phyloP scores from a whole-genome alignment of 2,329 filamentous ascomycete species.

The Pseudogymnoascus sp. region DNA sequence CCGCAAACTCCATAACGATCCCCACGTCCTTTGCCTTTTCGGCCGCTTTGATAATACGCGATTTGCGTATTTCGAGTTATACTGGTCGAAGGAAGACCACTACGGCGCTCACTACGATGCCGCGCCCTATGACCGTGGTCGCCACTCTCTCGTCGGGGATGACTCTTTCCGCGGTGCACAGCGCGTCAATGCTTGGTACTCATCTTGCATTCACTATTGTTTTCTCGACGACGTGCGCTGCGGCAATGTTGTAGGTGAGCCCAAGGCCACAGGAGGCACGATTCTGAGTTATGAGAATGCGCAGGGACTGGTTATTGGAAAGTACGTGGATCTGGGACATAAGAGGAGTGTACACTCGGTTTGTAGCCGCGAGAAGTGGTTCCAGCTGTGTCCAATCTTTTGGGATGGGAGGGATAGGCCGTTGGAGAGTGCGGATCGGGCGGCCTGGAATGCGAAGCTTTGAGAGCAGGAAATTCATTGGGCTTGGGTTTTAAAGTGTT shows the following conservation, averaged over 20 bases:
- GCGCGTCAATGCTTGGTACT: constrained; percentile 55
- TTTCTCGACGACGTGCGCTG: constrained; percentile 56
- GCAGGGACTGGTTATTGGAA: constrained; percentile 27
- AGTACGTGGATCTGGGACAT: constrained; percentile 34
- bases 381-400: constrained; percentile 39
- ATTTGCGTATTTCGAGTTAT: constrained; percentile 75
- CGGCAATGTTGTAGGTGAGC: constrained; percentile 56
- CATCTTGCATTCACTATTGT: constrained; percentile 54
- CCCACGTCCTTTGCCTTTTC: constrained; percentile 62
- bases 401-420: constrained; percentile 40
- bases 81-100: constrained; percentile 65
- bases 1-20: constrained; percentile 57
- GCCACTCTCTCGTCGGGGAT: constrained; percentile 53
- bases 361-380: constrained; percentile 34
- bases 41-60: constrained; percentile 62
- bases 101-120: constrained; percentile 51
- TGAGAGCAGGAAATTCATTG: constrained; percentile 18
- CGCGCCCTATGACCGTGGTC: constrained; percentile 49
- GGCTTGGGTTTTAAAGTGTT: background rate
- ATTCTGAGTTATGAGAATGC: constrained; percentile 43
- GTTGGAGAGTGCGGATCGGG: constrained; percentile 37
- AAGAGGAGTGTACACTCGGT: constrained; percentile 33
- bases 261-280: constrained; percentile 61
- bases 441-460: constrained; percentile 40
- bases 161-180: constrained; percentile 51